These are phyloP conservation scores for Cryptococcus depauperatus DNA, from an alignment of 1,284 basidiomycete genomes.

Conservation along the genomic window DNA sequence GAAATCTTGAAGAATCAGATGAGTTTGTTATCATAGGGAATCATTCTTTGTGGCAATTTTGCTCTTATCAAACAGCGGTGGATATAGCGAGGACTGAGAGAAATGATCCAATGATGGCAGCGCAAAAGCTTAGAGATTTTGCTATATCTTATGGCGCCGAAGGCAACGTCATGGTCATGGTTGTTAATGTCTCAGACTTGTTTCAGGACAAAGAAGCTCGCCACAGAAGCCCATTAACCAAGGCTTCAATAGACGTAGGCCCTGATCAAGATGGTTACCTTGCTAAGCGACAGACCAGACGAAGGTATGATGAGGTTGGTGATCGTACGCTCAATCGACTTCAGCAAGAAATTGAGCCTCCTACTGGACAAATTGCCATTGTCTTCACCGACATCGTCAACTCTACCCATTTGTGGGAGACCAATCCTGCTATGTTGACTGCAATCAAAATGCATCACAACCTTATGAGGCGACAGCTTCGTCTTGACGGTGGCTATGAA, in stretches of 20 bases:
- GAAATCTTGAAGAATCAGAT: slow-evolving; percentile 72
- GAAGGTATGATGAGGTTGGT: slow-evolving; percentile 42
- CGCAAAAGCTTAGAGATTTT: slow-evolving; percentile 93
- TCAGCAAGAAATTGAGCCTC: slow-evolving; percentile 75
- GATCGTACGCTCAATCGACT: slow-evolving; percentile 53
- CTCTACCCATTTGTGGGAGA: slow-evolving; percentile 95
- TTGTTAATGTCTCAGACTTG: slow-evolving; percentile 73
- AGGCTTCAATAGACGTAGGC: slow-evolving; percentile 33
- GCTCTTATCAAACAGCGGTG: slow-evolving; percentile 92
- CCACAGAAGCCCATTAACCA: slow-evolving; percentile 44
- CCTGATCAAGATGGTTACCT: slow-evolving; percentile 9
- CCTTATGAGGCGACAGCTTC: slow-evolving; percentile 75
- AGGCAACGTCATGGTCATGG: slow-evolving; percentile 97
- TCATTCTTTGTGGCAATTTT: slow-evolving; percentile 84
- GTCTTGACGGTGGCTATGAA: slow-evolving; percentile 93
- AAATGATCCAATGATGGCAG: slow-evolving; percentile 89
- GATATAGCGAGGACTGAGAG: slow-evolving; percentile 85
- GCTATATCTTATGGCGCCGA: slow-evolving; percentile 95
- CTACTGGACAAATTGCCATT: slow-evolving; percentile 79
- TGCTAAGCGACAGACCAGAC: slow-evolving; percentile 26
- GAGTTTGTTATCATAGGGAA: slow-evolving; percentile 97
- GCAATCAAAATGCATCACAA: slow-evolving; percentile 90
- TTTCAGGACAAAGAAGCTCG: slow-evolving; percentile 52
- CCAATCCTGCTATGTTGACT: slow-evolving; percentile 89
- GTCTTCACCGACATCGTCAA: slow-evolving; percentile 99